Evolutionary conservation across 805 yeast genomes (phyloP), one percentile per base, ranked within the genome.

Genomic region (Teunomyces lycoperdinae): DNA sequence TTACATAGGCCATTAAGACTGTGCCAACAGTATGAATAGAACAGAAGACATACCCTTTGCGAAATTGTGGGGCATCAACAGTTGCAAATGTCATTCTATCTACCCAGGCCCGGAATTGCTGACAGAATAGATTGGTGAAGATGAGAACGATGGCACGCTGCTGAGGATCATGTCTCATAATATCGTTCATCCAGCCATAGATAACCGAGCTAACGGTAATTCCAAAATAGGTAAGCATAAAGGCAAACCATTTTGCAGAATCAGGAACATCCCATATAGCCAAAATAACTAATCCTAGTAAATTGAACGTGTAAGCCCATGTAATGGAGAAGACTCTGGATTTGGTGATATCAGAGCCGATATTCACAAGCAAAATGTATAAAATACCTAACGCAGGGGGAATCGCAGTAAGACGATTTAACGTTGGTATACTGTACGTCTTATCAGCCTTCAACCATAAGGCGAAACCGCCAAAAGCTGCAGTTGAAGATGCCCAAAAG

Each of bases 351-450:
- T 81, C 85, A 6, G 85, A 81, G 43, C 79, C 79, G 30, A 70
- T 62, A 40, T 80, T 71, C 28, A 73, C 68, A 9, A 77, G 50
- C 16, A 75, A 50, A 13, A 79, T 73, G 54, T 66, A 81, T 2
- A 77, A 58, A 32, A 83, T 70, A 7, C 87, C 87, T 26, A 83
- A 60, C 11, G 79, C 84, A 1, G 87, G 85, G 0, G 87, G 80
- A 14, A 80, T 53, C 3, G 83, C 73, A 9, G 83, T 68, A 42
- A 79, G 64, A 48, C 80, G 69, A 55, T 83, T 80, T 35, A 54
- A 49, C 27, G 45, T 38, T 20, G 45, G 46, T 38, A 44, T 38
- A 35, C 34, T 33, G 35, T 27, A 55, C 9, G 41, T 11, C 39
- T 59, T 52, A 41, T 56, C 48, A 20, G 63, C 57, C 36, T 60